Evolutionary conservation across 1,284 basidiomycete genomes (phyloP).

Genomic region (Pholiota adiposa): DNA sequence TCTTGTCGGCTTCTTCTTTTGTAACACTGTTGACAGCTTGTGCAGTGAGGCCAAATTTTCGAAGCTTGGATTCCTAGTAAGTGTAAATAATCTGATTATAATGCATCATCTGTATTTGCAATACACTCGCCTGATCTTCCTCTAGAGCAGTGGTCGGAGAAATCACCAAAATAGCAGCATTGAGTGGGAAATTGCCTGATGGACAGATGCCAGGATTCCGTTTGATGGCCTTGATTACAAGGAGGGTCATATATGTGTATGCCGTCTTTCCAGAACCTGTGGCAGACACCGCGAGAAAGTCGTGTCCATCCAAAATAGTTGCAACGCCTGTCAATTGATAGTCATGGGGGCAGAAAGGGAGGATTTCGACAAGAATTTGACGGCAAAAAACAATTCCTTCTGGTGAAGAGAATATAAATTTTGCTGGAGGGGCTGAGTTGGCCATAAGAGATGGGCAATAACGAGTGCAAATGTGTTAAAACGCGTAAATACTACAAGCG

Average conservation of each 20-base stretch:
- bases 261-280: conserved; percentile 16
- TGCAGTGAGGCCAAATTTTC: conserved; percentile 8
- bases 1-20: background rate
- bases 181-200: conserved; percentile 8
- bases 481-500: background rate
- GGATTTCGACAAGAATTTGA: background rate
- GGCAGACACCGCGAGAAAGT: conserved; percentile 13
- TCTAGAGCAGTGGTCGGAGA: conserved; percentile 17
- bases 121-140: conserved; percentile 17
- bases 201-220: background rate
- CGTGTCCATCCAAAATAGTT: conserved; percentile 4
- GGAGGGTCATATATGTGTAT: conserved; percentile 14
- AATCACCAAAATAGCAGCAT: conserved; percentile 16
- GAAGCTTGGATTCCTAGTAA: conserved; percentile 14
- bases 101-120: no score
- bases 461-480: no score
- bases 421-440: background rate
- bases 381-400: background rate
- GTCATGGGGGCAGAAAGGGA: conserved; percentile 15
- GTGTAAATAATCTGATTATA: no score
- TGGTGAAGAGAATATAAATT: background rate
- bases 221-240: conserved; percentile 8
- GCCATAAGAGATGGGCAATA: background rate
- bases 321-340: conserved; percentile 9
- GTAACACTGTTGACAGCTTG: conserved; percentile 17